These are phyloP conservation scores for Austroboletus eburneus DNA, from an alignment of 768 basidiomycete species.

Conservation along the genomic window DNA sequence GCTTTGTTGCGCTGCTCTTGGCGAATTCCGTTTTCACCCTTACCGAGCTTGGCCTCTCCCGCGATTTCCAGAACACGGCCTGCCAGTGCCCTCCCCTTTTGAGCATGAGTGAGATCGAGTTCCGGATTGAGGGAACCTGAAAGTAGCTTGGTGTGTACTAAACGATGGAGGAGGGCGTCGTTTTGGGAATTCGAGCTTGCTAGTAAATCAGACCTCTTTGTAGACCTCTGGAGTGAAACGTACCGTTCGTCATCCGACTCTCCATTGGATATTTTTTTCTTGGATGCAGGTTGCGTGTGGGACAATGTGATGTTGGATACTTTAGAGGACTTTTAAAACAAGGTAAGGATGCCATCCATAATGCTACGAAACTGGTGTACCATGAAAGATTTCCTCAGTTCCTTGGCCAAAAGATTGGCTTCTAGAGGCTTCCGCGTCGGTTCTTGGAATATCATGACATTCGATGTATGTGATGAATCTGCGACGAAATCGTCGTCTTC, in stretches of 20 bases:
- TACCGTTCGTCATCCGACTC: conserved; percentile 60
- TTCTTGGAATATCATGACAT: conserved; percentile 59
- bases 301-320: conserved; percentile 50
- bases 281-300: conserved; percentile 18
- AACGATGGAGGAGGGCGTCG: conserved; percentile 70
- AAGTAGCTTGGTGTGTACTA: conserved; percentile 76
- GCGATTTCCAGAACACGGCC: conserved; percentile 75
- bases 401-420: conserved; percentile 28
- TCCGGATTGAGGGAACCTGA: conserved; percentile 68
- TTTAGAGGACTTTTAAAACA: conserved; percentile 63
- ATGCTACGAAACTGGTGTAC: conserved; percentile 33
- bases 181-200: conserved; percentile 70
- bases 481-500: conserved; percentile 45
- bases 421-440: conserved; percentile 20
- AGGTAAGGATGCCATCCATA: background rate
- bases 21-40: conserved; percentile 62
- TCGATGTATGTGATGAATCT: conserved; percentile 31
- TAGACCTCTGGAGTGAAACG: conserved; percentile 1
- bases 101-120: conserved; percentile 57
- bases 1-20: conserved; percentile 65
- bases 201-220: background rate
- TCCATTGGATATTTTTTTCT: conserved; percentile 21
- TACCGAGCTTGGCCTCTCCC: conserved; percentile 66
- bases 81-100: conserved; percentile 68
- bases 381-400: conserved; percentile 70